These are phyloP conservation scores for Alternaria atra DNA, from an alignment of 2,329 filamentous ascomycete genomes.

Conservation along the genomic window DNA sequence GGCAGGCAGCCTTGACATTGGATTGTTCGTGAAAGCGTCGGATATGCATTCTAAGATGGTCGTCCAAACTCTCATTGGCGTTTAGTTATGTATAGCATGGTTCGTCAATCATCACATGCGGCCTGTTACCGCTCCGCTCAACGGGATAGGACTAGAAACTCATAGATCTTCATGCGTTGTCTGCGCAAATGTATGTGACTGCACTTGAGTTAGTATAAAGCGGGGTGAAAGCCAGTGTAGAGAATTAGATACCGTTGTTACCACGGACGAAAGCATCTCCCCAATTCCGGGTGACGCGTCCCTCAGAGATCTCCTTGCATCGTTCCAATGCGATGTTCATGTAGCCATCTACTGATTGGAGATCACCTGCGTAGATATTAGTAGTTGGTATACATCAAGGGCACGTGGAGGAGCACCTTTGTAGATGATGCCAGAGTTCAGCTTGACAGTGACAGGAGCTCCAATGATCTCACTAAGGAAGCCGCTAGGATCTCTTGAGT, in stretches of 20 bases:
- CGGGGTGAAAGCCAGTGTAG: background rate
- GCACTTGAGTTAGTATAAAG: conserved; percentile 17
- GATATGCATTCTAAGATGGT: background rate
- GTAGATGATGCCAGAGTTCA: conserved; percentile 98
- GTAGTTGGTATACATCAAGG: background rate
- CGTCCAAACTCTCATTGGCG: conserved; percentile 3
- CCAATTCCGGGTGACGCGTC: conserved; percentile 81
- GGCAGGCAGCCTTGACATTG: background rate
- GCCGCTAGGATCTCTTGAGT: conserved; percentile 90
- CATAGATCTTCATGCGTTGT: conserved; percentile 31
- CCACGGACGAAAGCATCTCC: conserved; percentile 95
- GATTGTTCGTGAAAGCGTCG: background rate
- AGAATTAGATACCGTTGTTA: conserved; percentile 77
- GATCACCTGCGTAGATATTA: conserved; percentile 71
- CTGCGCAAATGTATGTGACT: conserved; percentile 47
- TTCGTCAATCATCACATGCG: background rate
- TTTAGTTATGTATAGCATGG: background rate
- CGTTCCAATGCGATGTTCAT: conserved; percentile 99
- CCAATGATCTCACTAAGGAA: conserved; percentile 96
- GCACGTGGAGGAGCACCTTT: conserved; percentile 70
- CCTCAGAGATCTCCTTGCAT: conserved; percentile 90
- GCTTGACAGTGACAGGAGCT: conserved; percentile 91
- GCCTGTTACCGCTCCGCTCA: background rate
- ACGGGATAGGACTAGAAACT: background rate
- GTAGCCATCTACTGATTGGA: conserved; percentile 97